Evolutionary conservation across 2,329 filamentous ascomycete species (phyloP).

Genomic region (Nothomitra cinnamomea): DNA sequence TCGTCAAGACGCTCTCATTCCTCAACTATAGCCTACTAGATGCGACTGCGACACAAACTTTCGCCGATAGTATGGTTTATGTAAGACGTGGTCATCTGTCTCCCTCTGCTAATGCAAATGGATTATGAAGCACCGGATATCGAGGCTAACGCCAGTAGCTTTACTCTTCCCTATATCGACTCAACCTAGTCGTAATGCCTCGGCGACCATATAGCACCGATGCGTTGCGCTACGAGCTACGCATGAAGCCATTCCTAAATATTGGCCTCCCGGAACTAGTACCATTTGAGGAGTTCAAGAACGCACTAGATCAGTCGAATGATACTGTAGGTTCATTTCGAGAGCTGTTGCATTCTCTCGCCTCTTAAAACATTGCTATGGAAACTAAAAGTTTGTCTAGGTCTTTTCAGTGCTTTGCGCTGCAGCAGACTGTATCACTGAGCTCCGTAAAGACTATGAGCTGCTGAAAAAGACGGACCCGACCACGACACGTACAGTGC

Average conservation of each 20-base stretch:
- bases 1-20: conserved; percentile 30
- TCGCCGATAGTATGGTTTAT: conserved; percentile 30
- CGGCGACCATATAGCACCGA: conserved; percentile 49
- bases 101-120: no score
- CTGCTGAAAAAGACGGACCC: conserved; percentile 34
- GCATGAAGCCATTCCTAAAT: conserved; percentile 67
- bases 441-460: conserved; percentile 40
- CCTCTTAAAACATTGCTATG: neutral
- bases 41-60: conserved; percentile 40
- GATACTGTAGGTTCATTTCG: conserved; percentile 1
- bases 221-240: conserved; percentile 57
- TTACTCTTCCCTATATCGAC: conserved; percentile 47
- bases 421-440: conserved; percentile 16
- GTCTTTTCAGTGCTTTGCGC: neutral
- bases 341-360: neutral
- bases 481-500: conserved; percentile 36
- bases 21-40: conserved; percentile 46
- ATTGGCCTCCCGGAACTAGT: conserved; percentile 53
- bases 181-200: conserved; percentile 28
- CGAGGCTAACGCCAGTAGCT: conserved; percentile 25
- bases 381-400: neutral
- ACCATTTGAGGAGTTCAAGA: conserved; percentile 15
- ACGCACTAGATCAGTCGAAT: conserved; percentile 16
- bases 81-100: conserved; percentile 9
- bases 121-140: neutral